Base-by-base conservation (phyloP, 306 rosid genomes). In the Fagus sylvatica region DNA sequence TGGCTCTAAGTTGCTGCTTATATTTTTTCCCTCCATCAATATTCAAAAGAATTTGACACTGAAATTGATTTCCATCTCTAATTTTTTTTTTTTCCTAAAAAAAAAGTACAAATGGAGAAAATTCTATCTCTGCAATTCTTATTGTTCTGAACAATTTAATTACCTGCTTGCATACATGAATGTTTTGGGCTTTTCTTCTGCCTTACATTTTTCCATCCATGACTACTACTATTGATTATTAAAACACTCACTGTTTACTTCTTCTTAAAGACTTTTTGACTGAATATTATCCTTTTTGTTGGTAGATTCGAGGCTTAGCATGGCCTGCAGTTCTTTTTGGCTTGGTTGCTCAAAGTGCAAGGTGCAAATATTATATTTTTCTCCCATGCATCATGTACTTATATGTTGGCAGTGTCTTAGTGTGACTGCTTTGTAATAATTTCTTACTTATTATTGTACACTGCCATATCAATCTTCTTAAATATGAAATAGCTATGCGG, bases 261-360 rank as follows among this genome's bases (percentile, higher is more conserved):
- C 77, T 32, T 57, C 61, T 68, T 66, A 54, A 66, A 64, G 42
- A 28, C 53, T 64, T 41, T 64, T 65, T 19, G 60, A 54, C 82
- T 49, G 48, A 54, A 41, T 11, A 4, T 28, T 37, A 32, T 77
- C 8, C 19, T 51, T 73, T 76, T 72, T 73, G 40, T 61, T 81
- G 33, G 79, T 79, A 90, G 91, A 87, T 90, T 78, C 90, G 91
- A 74, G 90, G 94, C 36, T 84, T 87, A 70, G 91, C 94, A 1
- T 90, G 91, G 94, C 91, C 94, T 75, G 91, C 94, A 74, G 65
- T 90, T 49, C 94, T 90, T 80, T 84, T 81, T 62, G 94, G 94
- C 54, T 86, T 87, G 88, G 88, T 90, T 72, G 88, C 94, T 67
- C 90, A 90, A 72, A 90, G 94, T 56, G 94, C 94, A 76, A 90